Evolutionary conservation across 2,329 filamentous ascomycete species (phyloP).

Genomic region (Falciphora oryzae): DNA sequence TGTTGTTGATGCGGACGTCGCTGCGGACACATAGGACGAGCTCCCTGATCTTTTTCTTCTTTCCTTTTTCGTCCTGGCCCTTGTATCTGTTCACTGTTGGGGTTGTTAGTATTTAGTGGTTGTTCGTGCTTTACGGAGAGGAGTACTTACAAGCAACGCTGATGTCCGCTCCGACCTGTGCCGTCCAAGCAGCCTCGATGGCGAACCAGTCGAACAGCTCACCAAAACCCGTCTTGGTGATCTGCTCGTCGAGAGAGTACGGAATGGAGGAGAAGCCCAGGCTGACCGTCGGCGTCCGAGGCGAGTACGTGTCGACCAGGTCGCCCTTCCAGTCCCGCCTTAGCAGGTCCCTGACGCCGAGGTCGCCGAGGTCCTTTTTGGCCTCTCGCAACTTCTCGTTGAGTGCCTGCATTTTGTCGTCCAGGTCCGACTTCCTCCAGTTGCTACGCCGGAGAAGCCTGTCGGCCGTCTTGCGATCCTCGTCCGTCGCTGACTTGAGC

Average conservation of each 20-base stretch:
- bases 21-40: conserved; percentile 37
- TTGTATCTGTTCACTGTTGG: conserved; percentile 37
- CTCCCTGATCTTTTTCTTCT: conserved; percentile 40
- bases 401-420: conserved; percentile 35
- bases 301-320: conserved; percentile 36
- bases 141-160: conserved; percentile 24
- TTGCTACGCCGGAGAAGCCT: conserved; percentile 35
- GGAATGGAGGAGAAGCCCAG: conserved; percentile 40
- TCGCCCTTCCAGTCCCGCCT: conserved; percentile 42
- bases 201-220: conserved; percentile 44
- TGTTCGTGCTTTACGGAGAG: too few species aligned
- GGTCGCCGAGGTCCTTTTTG: conserved; percentile 35
- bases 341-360: conserved; percentile 37
- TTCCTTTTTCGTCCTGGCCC: conserved; percentile 26
- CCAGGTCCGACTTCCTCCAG: conserved; percentile 31
- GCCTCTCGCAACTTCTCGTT: conserved; percentile 32
- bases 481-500: conserved; percentile 31
- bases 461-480: conserved; percentile 31
- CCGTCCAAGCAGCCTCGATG: conserved; percentile 41
- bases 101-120: too few species aligned
- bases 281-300: conserved; percentile 37
- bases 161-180: conserved; percentile 37
- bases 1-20: conserved; percentile 37
- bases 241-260: conserved; percentile 38
- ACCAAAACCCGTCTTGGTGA: conserved; percentile 37